phyloP scores from a whole-genome alignment of 306 rosid species.

The Echinosophora koreensis region DNA sequence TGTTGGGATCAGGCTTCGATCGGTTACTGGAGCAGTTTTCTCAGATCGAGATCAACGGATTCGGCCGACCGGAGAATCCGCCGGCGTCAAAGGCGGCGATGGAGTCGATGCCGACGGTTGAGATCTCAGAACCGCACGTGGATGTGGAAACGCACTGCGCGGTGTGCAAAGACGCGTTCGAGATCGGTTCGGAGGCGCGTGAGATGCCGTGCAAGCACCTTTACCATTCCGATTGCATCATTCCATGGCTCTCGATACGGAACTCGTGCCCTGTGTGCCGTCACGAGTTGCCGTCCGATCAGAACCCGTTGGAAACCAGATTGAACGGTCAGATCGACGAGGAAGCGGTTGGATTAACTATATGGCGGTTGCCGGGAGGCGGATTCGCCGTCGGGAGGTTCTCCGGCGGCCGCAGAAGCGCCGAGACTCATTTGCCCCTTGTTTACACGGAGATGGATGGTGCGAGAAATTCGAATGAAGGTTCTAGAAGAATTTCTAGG shows the following conservation, averaged over 20 bases:
- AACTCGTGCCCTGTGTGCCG: slow-evolving; percentile 98
- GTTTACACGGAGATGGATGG: slow-evolving; percentile 95
- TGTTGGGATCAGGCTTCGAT: slow-evolving; percentile 86
- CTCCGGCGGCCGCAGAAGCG: slow-evolving; percentile 59
- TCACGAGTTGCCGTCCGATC: slow-evolving; percentile 78
- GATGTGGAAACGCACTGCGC: slow-evolving; percentile 80
- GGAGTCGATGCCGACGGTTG: slow-evolving; percentile 83
- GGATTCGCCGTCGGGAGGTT: slow-evolving; percentile 92
- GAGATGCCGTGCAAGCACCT: slow-evolving; percentile 97
- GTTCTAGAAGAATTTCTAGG: slow-evolving; percentile 55
- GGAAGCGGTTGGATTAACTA: slow-evolving; percentile 79
- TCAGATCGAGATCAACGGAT: slow-evolving; percentile 79
- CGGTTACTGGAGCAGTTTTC: slow-evolving; percentile 81
- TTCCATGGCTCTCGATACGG: slow-evolving; percentile 87
- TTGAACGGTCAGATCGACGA: slow-evolving; percentile 59
- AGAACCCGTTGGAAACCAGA: slow-evolving; percentile 24
- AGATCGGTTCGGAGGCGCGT: slow-evolving; percentile 76
- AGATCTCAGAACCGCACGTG: slow-evolving; percentile 65
- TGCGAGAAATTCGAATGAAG: slow-evolving; percentile 60
- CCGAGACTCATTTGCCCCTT: slow-evolving; percentile 72
- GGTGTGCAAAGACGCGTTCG: slow-evolving; percentile 84
- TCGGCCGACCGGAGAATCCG: slow-evolving; percentile 78
- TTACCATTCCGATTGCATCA: slow-evolving; percentile 88
- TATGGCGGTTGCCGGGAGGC: slow-evolving; percentile 94
- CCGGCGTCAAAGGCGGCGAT: slow-evolving; percentile 87